A percentile compares a stretch with the other conserved stretches of the same genome.
phyloP scores from a whole-genome alignment of 2,329 filamentous ascomycete species.

The Hysterium pulicare region DNA sequence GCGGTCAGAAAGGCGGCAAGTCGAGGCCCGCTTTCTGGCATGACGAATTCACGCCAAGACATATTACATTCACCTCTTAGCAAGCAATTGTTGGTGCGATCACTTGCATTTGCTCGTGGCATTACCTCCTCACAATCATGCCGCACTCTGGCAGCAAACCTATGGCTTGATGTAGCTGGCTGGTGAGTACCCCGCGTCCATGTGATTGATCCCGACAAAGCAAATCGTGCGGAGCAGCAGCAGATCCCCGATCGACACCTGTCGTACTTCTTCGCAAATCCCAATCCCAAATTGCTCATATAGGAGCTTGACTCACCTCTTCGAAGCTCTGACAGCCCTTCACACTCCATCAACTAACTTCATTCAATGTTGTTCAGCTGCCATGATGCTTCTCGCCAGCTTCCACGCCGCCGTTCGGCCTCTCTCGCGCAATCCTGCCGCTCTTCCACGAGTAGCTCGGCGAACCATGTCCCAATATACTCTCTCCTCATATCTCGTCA shows the following conservation, averaged over 20 bases:
- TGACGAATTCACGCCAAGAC: background rate
- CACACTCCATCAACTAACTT: constrained; percentile 2
- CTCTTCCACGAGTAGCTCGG: constrained; percentile 12
- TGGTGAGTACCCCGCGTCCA: too few relatives aligned
- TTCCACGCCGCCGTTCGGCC: constrained; percentile 25
- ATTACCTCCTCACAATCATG: background rate
- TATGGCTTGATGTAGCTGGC: too few relatives aligned
- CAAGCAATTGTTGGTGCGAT: too few relatives aligned
- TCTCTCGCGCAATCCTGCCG: constrained; percentile 12
- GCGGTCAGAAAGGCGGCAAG: background rate
- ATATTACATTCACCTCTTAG: background rate
- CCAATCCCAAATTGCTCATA: background rate
- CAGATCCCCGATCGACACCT: background rate
- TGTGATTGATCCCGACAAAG: background rate
- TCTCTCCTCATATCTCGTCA: constrained; percentile 81
- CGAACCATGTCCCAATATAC: constrained; percentile 29
- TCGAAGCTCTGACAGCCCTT: background rate
- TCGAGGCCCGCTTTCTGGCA: background rate
- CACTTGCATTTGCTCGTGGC: too few relatives aligned
- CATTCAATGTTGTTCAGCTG: constrained; percentile 12
- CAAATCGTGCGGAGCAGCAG: background rate
- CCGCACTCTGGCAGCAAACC: too few relatives aligned
- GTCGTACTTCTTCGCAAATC: background rate
- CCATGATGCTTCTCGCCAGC: constrained; percentile 27
- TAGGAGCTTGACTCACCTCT: background rate